Conservation (phyloP, 495 filamentous ascomycete genomes). For the Lasiosphaeria miniovina region DNA sequence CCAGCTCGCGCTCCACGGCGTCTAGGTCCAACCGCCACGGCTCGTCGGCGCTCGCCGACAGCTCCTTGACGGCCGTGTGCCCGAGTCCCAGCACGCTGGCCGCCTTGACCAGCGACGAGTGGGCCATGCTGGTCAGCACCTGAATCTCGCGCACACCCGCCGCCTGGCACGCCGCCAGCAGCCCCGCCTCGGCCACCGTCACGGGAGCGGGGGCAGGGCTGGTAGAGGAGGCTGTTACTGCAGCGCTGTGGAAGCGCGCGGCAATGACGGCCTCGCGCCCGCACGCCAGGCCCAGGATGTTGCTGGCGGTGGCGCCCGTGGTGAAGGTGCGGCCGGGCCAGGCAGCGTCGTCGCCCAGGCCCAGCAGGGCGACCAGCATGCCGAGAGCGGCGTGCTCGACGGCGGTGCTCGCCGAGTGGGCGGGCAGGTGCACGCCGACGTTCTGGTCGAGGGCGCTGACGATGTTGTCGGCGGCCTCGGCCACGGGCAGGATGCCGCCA, state of each 20-base stretch:
- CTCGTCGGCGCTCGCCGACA: conserved; percentile 49
- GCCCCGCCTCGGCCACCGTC: conserved; percentile 64
- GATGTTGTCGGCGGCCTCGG: conserved; percentile 77
- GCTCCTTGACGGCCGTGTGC: conserved; percentile 59
- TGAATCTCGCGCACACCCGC: conserved; percentile 66
- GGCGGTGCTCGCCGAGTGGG: conserved; percentile 67
- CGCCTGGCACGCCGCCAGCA: conserved; percentile 61
- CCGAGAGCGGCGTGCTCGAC: conserved; percentile 69
- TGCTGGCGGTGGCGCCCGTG: conserved; percentile 84
- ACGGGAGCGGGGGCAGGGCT: conserved; percentile 19
- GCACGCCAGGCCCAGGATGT: conserved; percentile 77
- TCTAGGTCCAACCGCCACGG: conserved; percentile 68
- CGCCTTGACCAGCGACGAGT: conserved; percentile 80
- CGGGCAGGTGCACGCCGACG: conserved; percentile 77
- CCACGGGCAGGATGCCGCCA: conserved; percentile 76
- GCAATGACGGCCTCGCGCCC: conserved; percentile 66
- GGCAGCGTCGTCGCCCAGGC: conserved; percentile 42
- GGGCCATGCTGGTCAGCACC: conserved; percentile 74
- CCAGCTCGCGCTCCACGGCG: conserved; percentile 48
- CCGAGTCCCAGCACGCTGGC: conserved; percentile 80
- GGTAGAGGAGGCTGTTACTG: conserved; percentile 30
- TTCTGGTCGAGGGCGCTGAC: conserved; percentile 79
- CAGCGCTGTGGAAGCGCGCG: conserved; percentile 29
- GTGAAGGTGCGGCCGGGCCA: conserved; percentile 73
- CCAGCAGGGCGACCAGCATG: conserved; percentile 66